phyloP scores from a whole-genome alignment of 148 eudicot genomes.

The Bassia scoparia region DNA sequence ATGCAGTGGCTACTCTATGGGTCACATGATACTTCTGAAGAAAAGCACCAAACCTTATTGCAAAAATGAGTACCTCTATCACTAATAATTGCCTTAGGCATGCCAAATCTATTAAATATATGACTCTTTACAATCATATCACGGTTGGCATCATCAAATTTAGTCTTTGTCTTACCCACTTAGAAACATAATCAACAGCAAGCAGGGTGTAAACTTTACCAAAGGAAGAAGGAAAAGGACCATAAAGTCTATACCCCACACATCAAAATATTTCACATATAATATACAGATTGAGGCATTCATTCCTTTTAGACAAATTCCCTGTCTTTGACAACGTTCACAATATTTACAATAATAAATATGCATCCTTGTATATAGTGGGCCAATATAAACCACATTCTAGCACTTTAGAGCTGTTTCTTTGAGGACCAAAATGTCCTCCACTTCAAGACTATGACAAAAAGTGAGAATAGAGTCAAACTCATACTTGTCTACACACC shows the following conservation, averaged over 20 bases:
- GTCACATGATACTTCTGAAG: conserved; percentile 17
- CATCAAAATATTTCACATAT: conserved; percentile 24
- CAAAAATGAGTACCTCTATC: no score
- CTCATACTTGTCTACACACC: conserved; percentile 15
- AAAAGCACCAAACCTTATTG: no score
- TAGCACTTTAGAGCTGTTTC: conserved; percentile 9
- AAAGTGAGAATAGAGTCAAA: not conserved
- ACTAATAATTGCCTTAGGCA: conserved; percentile 20
- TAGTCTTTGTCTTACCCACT: conserved; percentile 14
- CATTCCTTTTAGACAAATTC: not conserved
- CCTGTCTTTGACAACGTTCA: conserved; percentile 21
- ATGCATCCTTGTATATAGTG: conserved; percentile 3
- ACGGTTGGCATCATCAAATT: conserved; percentile 14
- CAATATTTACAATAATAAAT: conserved; percentile 16
- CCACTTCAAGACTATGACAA: conserved; percentile 7
- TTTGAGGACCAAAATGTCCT: conserved; percentile 16
- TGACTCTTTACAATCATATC: conserved; percentile 9
- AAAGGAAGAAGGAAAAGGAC: conserved; percentile 13
- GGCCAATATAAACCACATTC: conserved; percentile 19
- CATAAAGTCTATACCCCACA: conserved; percentile 23
- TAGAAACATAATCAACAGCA: conserved; percentile 12
- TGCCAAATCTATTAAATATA: conserved; percentile 15
- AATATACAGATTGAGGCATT: conserved; percentile 12
- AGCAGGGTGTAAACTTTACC: conserved; percentile 14
- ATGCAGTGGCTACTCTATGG: conserved; percentile 15